Conservation (phyloP, 306 rosid species). For the Inga laurina region DNA sequence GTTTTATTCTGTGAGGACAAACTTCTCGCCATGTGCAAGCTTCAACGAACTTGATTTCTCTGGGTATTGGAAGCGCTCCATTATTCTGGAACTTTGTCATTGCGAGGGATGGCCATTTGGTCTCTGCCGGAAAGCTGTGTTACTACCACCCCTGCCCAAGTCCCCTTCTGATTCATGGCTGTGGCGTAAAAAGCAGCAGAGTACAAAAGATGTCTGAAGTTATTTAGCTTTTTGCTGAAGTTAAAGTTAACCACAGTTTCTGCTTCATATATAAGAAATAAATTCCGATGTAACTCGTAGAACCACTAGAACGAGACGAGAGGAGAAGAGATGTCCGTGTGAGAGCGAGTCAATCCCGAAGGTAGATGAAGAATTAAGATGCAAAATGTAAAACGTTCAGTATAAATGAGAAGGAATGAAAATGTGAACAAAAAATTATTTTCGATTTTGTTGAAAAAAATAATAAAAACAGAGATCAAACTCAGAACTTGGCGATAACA, state of each 20-base stretch:
- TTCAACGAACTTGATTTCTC: conserved; percentile 51
- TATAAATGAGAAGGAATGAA: not conserved
- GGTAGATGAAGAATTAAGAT: not conserved
- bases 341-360: not conserved
- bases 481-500: not conserved
- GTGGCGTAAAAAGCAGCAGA: conserved; percentile 57
- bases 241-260: not conserved
- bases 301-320: not conserved
- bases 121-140: conserved; percentile 72
- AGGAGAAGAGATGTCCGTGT: not conserved
- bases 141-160: conserved; percentile 94
- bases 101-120: conserved; percentile 99
- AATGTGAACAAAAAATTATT: not conserved
- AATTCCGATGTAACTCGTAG: not conserved
- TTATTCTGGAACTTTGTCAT: conserved; percentile 72
- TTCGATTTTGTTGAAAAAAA: not conserved
- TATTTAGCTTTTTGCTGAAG: not conserved
- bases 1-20: conserved; percentile 63
- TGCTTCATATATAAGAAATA: conserved; percentile 18
- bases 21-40: conserved; percentile 75
- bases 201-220: conserved; percentile 30
- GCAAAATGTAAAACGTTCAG: not conserved
- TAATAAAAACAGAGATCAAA: not conserved
- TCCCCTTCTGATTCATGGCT: conserved; percentile 83
- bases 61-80: conserved; percentile 55